Conservation (phyloP, 2,329 filamentous ascomycete species). For the Elsinoe fawcettii region DNA sequence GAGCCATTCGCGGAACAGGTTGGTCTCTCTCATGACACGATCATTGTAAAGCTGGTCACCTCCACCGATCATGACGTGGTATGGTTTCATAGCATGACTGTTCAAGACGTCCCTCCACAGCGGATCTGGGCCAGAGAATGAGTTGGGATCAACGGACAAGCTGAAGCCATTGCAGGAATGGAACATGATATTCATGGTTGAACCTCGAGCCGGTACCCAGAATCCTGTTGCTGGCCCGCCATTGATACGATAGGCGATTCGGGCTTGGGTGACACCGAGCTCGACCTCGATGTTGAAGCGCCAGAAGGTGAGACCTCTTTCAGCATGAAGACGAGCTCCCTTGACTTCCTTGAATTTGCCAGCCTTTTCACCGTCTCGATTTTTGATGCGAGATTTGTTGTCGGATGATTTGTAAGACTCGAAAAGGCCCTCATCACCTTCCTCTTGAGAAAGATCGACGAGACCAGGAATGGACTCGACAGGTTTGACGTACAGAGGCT, state of each 20-base stretch:
- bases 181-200: constrained; percentile 99
- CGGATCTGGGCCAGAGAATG: constrained; percentile 86
- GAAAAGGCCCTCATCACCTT: constrained; percentile 76
- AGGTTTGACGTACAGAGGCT: constrained; percentile 79
- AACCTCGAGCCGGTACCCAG: constrained; percentile 78
- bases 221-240: constrained; percentile 80
- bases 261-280: constrained; percentile 65
- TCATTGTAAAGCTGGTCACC: constrained; percentile 98
- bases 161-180: constrained; percentile 97
- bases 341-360: constrained; percentile 76
- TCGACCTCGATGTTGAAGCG: constrained; percentile 93
- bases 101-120: constrained; percentile 96
- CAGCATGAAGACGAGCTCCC: constrained; percentile 73
- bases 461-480: constrained; percentile 77
- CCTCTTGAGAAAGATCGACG: constrained; percentile 68
- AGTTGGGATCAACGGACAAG: constrained; percentile 64
- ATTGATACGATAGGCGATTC: constrained; percentile 94
- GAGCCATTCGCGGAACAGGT: constrained; percentile 76
- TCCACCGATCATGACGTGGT: constrained; percentile 97
- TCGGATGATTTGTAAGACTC: constrained; percentile 42
- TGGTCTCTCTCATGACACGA: constrained; percentile 64
- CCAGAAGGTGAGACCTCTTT: constrained; percentile 91
- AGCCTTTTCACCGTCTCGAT: constrained; percentile 68
- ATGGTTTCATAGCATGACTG: constrained; percentile 80
- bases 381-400: constrained; percentile 41